Evolutionary conservation across 805 yeast species (phyloP).

Genomic region (Kuraishia ogatae): DNA sequence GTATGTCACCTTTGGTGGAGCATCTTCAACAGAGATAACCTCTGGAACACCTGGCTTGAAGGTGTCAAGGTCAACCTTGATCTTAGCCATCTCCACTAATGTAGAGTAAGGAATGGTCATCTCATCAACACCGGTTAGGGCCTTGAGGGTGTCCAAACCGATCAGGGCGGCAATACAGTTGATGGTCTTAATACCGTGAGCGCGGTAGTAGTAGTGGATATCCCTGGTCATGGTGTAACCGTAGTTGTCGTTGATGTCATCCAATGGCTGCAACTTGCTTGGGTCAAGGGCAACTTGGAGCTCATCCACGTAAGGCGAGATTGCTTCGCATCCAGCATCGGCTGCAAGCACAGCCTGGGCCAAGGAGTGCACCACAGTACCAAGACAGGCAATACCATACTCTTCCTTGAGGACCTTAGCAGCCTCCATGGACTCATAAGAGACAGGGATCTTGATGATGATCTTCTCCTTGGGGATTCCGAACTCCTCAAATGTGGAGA

Average conservation of each 20-base stretch:
- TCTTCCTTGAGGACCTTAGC: slow-evolving; percentile 14
- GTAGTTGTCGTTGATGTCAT: slow-evolving; percentile 17
- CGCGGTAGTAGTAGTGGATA: slow-evolving; percentile 25
- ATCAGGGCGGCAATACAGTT: slow-evolving; percentile 26
- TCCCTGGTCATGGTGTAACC: slow-evolving; percentile 19
- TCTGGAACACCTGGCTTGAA: slow-evolving; percentile 9
- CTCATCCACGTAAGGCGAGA: slow-evolving; percentile 26
- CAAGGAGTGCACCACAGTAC: slow-evolving; percentile 26
- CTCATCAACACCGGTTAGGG: slow-evolving; percentile 25
- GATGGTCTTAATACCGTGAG: slow-evolving; percentile 19
- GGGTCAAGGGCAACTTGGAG: slow-evolving; percentile 19
- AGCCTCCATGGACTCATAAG: slow-evolving; percentile 26
- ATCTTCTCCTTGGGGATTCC: slow-evolving; percentile 22
- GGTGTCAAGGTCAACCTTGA: slow-evolving; percentile 18
- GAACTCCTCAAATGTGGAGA: slow-evolving; percentile 21
- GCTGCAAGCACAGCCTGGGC: slow-evolving; percentile 28
- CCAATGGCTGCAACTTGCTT: slow-evolving; percentile 10
- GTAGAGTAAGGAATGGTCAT: slow-evolving; percentile 23
- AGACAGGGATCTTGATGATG: slow-evolving; percentile 25
- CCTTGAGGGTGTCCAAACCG: slow-evolving; percentile 18
- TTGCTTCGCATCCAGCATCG: slow-evolving; percentile 25
- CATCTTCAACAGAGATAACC: slow-evolving; percentile 13
- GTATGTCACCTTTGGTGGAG: slow-evolving; percentile 13
- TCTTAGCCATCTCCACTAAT: slow-evolving; percentile 16
- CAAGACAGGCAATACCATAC: slow-evolving; percentile 20